These are phyloP conservation scores for Aspergillus sclerotiicarbonarius DNA, from an alignment of 495 filamentous ascomycete species.

Conservation along the genomic window DNA sequence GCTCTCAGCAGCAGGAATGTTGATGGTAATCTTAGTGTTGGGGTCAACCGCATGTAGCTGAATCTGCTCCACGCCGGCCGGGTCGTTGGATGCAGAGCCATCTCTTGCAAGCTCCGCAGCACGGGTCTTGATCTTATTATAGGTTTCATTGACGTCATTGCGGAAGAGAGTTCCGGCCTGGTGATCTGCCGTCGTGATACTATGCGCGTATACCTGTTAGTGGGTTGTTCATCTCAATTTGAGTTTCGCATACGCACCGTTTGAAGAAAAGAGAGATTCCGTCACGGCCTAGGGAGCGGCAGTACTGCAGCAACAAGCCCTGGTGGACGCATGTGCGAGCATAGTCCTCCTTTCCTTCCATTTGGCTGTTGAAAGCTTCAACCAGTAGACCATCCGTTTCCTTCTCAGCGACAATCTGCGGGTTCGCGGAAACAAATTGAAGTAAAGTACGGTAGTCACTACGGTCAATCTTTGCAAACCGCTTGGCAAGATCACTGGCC, in stretches of 20 bases:
- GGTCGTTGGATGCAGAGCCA: conserved; percentile 61
- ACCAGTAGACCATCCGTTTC: conserved; percentile 90
- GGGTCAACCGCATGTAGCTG: conserved; percentile 96
- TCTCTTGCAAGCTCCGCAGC: conserved; percentile 71
- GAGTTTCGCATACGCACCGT: conserved; percentile 44
- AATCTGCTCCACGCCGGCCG: conserved; percentile 88
- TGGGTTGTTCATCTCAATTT: conserved; percentile 6
- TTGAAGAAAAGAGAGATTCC: conserved; percentile 94
- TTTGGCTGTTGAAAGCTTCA: conserved; percentile 83
- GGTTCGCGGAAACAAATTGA: conserved; percentile 72
- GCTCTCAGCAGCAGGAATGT: conserved; percentile 60
- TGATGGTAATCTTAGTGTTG: conserved; percentile 88
- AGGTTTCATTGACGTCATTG: conserved; percentile 89
- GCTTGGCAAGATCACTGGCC: conserved; percentile 69
- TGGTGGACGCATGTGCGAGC: conserved; percentile 92
- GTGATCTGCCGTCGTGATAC: conserved; percentile 87
- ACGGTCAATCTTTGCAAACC: conserved; percentile 77
- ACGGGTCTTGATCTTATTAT: conserved; percentile 72
- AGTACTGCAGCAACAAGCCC: conserved; percentile 90
- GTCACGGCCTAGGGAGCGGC: conserved; percentile 80
- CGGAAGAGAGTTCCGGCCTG: conserved; percentile 89
- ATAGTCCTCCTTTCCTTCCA: conserved; percentile 70
- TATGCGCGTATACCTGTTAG: conserved; percentile 28
- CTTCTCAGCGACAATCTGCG: conserved; percentile 73
- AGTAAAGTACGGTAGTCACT: conserved; percentile 70